Conservation (phyloP, 2,329 filamentous ascomycete species). For the Fusarium nanum region DNA sequence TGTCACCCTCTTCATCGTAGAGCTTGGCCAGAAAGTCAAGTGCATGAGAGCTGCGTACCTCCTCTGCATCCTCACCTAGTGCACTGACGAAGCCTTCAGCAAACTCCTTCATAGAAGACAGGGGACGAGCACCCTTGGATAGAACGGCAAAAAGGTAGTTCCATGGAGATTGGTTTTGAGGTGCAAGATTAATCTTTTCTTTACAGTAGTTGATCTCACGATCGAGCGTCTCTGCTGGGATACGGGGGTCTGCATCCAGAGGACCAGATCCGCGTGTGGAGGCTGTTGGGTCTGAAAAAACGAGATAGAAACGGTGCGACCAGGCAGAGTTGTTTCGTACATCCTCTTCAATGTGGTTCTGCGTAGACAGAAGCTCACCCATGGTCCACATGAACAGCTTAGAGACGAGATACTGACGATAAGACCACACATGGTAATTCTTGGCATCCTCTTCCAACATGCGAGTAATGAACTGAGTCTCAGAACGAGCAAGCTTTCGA, state of each 20-base stretch:
- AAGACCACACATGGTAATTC: conserved; percentile 99
- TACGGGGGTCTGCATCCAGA: conserved; percentile 64
- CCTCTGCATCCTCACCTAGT: conserved; percentile 60
- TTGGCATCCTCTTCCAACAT: conserved; percentile 92
- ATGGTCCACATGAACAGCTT: conserved; percentile 77
- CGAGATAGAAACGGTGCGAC: conserved; percentile 96
- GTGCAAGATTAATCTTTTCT: conserved; percentile 78
- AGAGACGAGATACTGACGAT: conserved; percentile 78
- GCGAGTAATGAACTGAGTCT: conserved; percentile 78
- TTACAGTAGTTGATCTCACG: conserved; percentile 81
- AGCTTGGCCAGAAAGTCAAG: conserved; percentile 80
- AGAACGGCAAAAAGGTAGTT: conserved; percentile 87
- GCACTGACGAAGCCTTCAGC: conserved; percentile 63
- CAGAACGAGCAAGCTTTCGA: conserved; percentile 69
- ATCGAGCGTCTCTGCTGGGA: conserved; percentile 73
- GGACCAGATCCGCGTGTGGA: conserved; percentile 61
- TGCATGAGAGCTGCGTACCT: conserved; percentile 71
- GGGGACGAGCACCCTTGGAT: conserved; percentile 69
- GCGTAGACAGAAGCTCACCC: conserved; percentile 76
- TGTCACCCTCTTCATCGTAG: conserved; percentile 67
- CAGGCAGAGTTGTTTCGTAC: conserved; percentile 97
- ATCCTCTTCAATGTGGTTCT: conserved; percentile 79
- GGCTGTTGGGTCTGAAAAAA: conserved; percentile 73
- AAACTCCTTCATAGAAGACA: conserved; percentile 61
- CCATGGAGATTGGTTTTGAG: conserved; percentile 96